Evolutionary conservation across 2,329 filamentous ascomycete genomes (phyloP), one percentile per base, ranked within the genome.

Genomic region (Diaporthe helianthi): DNA sequence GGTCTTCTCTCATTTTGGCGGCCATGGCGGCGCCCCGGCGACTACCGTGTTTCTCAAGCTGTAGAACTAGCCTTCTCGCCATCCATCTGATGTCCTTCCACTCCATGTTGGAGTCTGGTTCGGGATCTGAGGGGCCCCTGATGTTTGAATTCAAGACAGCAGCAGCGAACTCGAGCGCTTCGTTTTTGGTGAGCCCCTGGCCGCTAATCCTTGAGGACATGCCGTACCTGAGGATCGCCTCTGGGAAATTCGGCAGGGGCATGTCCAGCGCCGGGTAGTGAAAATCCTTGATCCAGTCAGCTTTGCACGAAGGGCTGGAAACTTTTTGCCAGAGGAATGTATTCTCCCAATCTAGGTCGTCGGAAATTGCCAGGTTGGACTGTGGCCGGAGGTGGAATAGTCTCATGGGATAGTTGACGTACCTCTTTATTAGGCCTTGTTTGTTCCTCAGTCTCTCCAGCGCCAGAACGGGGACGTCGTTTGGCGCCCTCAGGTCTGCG

Each of bases 331-430:
- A 54, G n/a, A 70, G 65, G 33, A 65, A 61, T 2, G 31, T 26
- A 5, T 52, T 38, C 44, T 68, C 69, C 69, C 69, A 68, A 13
- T 61, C 26, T 0, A 60, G 4, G 4, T 38, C 17, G 8, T 31
- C 15, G 22, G 46, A 22, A 7, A 26, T 51, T 7, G 1, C 10
- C n/a, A 38, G 10, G 9, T 51, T 29, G 6, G 29, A 26, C 4
- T 61, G 65, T 7, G 53, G 41, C 9, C 26, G 55, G 31, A 68
- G 69, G 26, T 70, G 69, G 52, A 65, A 54, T 36, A 68, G 33
- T 2, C 69, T 67, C 1, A 33, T 19, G 7, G 69, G 69, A 15
- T 69, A 58, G 46, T 71, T 38, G 44, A 69, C 31, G 9, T 53
- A 61, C 60, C 33, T 17, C 8, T n/a, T 9, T 26, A 13, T 9